phyloP scores from a whole-genome alignment of 306 rosid species.

The Prunus mongolica region DNA sequence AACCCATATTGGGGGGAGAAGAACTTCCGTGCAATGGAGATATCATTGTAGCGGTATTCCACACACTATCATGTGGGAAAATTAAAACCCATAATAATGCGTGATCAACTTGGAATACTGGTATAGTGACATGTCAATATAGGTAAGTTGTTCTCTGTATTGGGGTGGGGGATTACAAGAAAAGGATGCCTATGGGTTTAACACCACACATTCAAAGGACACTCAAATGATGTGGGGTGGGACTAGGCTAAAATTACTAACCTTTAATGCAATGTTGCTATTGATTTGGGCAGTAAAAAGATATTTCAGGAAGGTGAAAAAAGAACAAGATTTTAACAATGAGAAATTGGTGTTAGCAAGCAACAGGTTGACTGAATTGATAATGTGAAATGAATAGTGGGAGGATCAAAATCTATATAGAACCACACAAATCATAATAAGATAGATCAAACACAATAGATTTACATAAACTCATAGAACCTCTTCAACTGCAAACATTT shows the following conservation, averaged over 20 bases:
- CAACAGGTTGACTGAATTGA: background rate
- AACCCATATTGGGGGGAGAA: too few relatives aligned
- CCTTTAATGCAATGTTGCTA: background rate
- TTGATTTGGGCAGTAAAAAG: background rate
- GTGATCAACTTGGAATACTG: too few relatives aligned
- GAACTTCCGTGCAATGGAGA: too few relatives aligned
- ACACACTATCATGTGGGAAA: too few relatives aligned
- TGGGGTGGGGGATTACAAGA: background rate
- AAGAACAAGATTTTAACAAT: background rate
- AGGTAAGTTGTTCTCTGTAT: too few relatives aligned
- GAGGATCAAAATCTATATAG: background rate
- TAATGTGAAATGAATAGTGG: background rate
- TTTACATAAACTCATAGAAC: slow-evolving; percentile 22
- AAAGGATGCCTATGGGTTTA: background rate
- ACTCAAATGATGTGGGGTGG: background rate
- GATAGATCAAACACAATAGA: slow-evolving; percentile 15
- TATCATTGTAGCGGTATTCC: too few relatives aligned
- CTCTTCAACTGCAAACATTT: slow-evolving; percentile 44
- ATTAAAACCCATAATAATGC: background rate
- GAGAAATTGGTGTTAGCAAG: background rate
- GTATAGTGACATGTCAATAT: too few relatives aligned
- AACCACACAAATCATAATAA: slow-evolving; percentile 11
- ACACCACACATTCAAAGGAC: background rate
- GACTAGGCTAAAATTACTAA: background rate
- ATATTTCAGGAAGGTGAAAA: background rate